Evolutionary conservation across 208 protist genomes (phyloP).

Genomic region (Zelonia costaricensis): DNA sequence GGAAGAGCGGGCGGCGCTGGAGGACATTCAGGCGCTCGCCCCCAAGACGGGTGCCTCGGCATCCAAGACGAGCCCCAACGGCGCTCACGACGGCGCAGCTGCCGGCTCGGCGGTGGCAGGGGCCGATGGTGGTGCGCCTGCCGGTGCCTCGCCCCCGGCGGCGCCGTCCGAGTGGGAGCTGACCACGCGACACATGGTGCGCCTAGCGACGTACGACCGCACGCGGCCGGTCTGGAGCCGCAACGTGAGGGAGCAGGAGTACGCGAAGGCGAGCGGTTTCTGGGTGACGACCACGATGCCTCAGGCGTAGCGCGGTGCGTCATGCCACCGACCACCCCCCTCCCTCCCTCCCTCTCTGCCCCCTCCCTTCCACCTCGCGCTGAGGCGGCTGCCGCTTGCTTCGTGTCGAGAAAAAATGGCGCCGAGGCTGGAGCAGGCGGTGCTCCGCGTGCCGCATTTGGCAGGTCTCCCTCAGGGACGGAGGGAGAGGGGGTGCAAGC

Average conservation of each 20-base stretch:
- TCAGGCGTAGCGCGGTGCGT: slow-evolving; percentile 10
- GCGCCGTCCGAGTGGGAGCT: slow-evolving; percentile 45
- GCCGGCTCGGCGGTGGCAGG: background rate
- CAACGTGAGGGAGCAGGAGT: slow-evolving; percentile 62
- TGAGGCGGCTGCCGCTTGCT: too few relatives aligned
- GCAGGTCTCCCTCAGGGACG: too few relatives aligned
- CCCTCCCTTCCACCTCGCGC: too few relatives aligned
- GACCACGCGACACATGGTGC: slow-evolving; percentile 46
- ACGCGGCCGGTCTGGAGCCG: slow-evolving; percentile 60
- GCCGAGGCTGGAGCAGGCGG: too few relatives aligned
- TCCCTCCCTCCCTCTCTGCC: too few relatives aligned
- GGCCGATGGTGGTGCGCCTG: background rate
- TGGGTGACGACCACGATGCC: slow-evolving; percentile 80
- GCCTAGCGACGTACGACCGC: slow-evolving; percentile 51
- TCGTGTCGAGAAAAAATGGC: too few relatives aligned
- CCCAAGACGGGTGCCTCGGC: background rate
- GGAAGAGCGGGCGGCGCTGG: slow-evolving; percentile 1
- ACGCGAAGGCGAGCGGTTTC: slow-evolving; percentile 45
- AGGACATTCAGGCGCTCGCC: background rate
- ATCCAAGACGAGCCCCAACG: background rate
- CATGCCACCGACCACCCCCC: too few relatives aligned
- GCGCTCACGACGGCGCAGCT: too few relatives aligned
- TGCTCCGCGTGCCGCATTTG: too few relatives aligned
- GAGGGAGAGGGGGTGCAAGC: too few relatives aligned
- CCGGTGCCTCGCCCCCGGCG: background rate